Conservation (phyloP, 164 flowering plant species). For the Aristolochia contorta region DNA sequence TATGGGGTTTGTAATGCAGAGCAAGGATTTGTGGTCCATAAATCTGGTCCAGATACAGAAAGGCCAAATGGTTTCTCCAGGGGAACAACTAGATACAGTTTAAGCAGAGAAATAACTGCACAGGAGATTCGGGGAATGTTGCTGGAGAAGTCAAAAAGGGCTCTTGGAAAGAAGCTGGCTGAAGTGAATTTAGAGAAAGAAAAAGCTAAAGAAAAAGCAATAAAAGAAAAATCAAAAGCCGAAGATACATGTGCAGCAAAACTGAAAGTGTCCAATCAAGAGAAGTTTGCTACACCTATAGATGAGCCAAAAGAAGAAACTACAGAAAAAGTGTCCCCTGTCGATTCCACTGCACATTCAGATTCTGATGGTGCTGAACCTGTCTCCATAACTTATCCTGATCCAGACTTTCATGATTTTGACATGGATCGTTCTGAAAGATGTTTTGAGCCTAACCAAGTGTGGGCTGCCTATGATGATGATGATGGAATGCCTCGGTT, state of each 20-base stretch:
- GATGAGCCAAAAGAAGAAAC: slow-evolving; percentile 10
- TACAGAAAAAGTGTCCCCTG: slow-evolving; percentile 2
- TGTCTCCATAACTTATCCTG: slow-evolving; percentile 46
- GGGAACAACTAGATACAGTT: slow-evolving; percentile 1
- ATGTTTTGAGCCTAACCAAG: slow-evolving; percentile 53
- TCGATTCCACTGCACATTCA: slow-evolving; percentile 8
- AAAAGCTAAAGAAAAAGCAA: slow-evolving; percentile 19
- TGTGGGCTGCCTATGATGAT: slow-evolving; percentile 75
- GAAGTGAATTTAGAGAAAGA: slow-evolving; percentile 25
- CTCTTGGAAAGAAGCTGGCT: slow-evolving; percentile 34
- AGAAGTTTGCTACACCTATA: slow-evolving; percentile 6
- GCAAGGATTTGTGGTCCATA: slow-evolving; percentile 14
- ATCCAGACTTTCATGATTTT: slow-evolving; percentile 65
- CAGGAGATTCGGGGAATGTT: slow-evolving; percentile 35
- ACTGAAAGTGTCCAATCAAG: slow-evolving; percentile 3
- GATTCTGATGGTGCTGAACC: slow-evolving; percentile 18
- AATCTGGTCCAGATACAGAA: slow-evolving; percentile 17
- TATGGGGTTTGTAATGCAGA: slow-evolving; percentile 8
- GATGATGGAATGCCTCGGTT: slow-evolving; percentile 81
- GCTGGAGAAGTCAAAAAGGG: slow-evolving; percentile 46
- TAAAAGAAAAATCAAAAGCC: slow-evolving; percentile 6
- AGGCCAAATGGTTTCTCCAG: slow-evolving; percentile 12
- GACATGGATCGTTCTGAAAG: slow-evolving; percentile 52
- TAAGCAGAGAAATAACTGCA: slow-evolving; percentile 29
- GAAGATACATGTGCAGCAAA: neutral